Conservation (phyloP, 1,284 basidiomycete species). For the Lentinula novae-zelandiae region DNA sequence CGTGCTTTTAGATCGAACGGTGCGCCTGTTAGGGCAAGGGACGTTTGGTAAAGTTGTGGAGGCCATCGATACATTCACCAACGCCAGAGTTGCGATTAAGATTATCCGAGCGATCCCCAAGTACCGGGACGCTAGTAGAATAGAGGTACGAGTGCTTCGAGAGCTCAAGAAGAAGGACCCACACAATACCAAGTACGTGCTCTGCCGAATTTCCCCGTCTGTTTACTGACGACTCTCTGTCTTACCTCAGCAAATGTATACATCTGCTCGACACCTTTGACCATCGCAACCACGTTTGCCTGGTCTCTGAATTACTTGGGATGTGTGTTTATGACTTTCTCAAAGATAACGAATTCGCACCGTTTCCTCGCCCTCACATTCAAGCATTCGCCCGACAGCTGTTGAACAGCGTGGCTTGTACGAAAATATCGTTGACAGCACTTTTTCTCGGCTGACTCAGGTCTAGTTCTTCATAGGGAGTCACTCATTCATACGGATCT, state of each 20-base stretch:
- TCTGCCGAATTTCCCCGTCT: conserved; percentile 14
- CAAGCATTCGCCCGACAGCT: conserved; percentile 94
- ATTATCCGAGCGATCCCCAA: conserved; percentile 97
- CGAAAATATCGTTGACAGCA: conserved; percentile 29
- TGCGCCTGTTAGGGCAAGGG: conserved; percentile 90
- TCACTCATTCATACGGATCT: conserved; percentile 97
- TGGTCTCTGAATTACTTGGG: conserved; percentile 94
- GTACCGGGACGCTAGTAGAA: conserved; percentile 98
- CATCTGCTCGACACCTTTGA: conserved; percentile 95
- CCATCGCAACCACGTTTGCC: conserved; percentile 96
- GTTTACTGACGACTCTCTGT: conserved; percentile 16
- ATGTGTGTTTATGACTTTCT: conserved; percentile 99
- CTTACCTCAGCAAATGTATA: conserved; percentile 85
- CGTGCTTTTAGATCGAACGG: conserved; percentile 73
- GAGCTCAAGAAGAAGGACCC: conserved; percentile 91
- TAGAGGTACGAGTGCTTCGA: conserved; percentile 94
- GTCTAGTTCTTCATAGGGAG: conserved; percentile 84
- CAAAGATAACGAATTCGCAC: conserved; percentile 96
- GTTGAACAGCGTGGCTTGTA: conserved; percentile 92
- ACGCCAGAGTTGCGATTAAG: conserved; percentile 92
- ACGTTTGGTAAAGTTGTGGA: conserved; percentile 99
- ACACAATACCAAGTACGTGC: conserved; percentile 79
- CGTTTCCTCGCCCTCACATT: conserved; percentile 95
- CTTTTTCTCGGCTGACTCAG: conserved; percentile 14
- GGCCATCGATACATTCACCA: conserved; percentile 78